Evolutionary conservation across 1,284 basidiomycete genomes (phyloP).

Genomic region (Trametes versicolor): DNA sequence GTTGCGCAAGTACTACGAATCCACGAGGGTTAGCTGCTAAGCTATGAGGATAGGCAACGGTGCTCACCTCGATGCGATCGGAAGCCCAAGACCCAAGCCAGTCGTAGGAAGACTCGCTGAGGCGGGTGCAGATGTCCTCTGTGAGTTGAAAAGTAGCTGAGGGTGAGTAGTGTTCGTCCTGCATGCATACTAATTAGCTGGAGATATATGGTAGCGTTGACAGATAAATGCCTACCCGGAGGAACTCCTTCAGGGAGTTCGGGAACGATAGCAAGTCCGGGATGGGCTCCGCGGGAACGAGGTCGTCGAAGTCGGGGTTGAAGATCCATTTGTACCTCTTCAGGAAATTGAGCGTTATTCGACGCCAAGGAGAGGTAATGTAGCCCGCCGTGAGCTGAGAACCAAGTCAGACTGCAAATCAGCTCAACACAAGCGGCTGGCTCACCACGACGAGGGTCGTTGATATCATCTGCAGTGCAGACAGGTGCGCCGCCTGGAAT

Average conservation of each 20-base stretch:
- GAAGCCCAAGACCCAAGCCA: slow-evolving; percentile 29
- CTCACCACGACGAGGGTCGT: slow-evolving; percentile 38
- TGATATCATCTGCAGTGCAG: slow-evolving; percentile 55
- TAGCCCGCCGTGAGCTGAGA: slow-evolving; percentile 48
- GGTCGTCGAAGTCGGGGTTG: slow-evolving; percentile 48
- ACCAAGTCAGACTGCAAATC: slow-evolving; percentile 3
- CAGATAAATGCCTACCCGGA: slow-evolving; percentile 17
- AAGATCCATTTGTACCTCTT: slow-evolving; percentile 83
- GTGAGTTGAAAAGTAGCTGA: slow-evolving; percentile 30
- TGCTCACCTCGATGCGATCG: slow-evolving; percentile 32
- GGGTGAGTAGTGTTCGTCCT: slow-evolving; percentile 34
- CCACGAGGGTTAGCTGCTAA: not conserved
- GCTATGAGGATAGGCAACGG: not conserved
- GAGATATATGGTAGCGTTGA: not conserved
- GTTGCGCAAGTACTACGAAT: slow-evolving; percentile 31
- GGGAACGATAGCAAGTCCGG: slow-evolving; percentile 31
- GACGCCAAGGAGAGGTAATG: slow-evolving; percentile 46
- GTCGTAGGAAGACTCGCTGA: slow-evolving; percentile 21
- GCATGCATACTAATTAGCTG: not conserved
- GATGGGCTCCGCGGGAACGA: slow-evolving; percentile 30
- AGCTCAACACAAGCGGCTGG: slow-evolving; percentile 54
- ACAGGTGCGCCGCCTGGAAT: slow-evolving; percentile 60
- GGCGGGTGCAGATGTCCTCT: slow-evolving; percentile 24
- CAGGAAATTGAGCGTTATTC: slow-evolving; percentile 59
- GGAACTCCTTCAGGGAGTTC: slow-evolving; percentile 16